phyloP scores from a whole-genome alignment of 2,329 filamentous ascomycete species.

The Mariannaea elegans region DNA sequence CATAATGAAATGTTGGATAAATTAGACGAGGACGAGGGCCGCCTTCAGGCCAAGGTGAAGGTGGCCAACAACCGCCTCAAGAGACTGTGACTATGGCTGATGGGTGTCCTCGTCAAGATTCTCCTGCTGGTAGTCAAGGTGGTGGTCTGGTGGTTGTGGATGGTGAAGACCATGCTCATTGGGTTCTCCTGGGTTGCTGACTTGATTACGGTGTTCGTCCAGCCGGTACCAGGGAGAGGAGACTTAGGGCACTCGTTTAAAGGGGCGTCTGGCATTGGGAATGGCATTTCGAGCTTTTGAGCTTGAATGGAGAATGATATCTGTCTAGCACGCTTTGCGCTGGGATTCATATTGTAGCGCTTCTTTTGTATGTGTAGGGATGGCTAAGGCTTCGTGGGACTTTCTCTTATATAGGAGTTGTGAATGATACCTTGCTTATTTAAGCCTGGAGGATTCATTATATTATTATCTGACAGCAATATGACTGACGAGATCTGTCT shows the following conservation, averaged over 20 bases:
- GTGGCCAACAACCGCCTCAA: constrained; percentile 77
- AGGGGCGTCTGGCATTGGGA: constrained; percentile 14
- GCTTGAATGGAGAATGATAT: constrained; percentile 14
- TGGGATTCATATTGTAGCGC: constrained; percentile 15
- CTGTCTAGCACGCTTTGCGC: neutral
- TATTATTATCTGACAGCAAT: too few relatives aligned
- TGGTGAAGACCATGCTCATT: constrained; percentile 32
- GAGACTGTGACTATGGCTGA: constrained; percentile 64
- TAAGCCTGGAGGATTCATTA: too few relatives aligned
- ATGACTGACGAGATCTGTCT: too few relatives aligned
- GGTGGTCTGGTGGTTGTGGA: constrained; percentile 45
- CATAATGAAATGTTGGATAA: constrained; percentile 76
- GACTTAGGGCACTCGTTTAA: constrained; percentile 20
- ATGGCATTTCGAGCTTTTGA: constrained; percentile 9
- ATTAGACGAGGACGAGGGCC: constrained; percentile 72
- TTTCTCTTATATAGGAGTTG: constrained; percentile 19
- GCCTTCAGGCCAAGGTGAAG: constrained; percentile 73
- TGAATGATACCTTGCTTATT: constrained; percentile 19
- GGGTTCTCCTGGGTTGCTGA: constrained; percentile 42
- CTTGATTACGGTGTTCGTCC: constrained; percentile 39
- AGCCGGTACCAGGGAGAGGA: constrained; percentile 14
- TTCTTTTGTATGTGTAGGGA: neutral
- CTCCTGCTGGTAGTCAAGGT: constrained; percentile 41
- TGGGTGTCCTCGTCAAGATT: constrained; percentile 37
- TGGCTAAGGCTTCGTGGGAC: neutral